phyloP scores from a whole-genome alignment of 2,329 filamentous ascomycete species.

The Hymenoscyphus albidus region DNA sequence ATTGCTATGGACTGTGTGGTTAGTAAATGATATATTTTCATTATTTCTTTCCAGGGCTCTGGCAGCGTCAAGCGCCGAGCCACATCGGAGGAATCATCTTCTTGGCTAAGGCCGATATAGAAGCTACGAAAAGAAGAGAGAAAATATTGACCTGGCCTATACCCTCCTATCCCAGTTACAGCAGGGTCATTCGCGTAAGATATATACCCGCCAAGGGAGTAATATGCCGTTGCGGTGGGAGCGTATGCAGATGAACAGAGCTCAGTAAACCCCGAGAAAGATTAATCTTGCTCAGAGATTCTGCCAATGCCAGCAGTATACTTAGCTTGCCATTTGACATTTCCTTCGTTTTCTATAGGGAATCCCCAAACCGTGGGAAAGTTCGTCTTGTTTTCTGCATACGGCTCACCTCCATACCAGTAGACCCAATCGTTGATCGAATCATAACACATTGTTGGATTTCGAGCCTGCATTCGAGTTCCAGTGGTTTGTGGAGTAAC shows the following conservation, averaged over 20 bases:
- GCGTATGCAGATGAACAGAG: neutral
- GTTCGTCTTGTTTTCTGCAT: neutral
- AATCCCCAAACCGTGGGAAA: conserved; percentile 13
- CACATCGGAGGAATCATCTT: neutral
- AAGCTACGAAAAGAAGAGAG: neutral
- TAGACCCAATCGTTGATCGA: conserved; percentile 12
- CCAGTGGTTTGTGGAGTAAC: neutral
- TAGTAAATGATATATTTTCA: neutral
- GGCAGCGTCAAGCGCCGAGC: too few species aligned
- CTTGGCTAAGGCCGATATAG: neutral
- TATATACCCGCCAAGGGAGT: conserved; percentile 4
- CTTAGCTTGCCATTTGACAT: conserved; percentile 9
- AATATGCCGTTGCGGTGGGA: conserved; percentile 4
- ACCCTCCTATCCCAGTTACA: neutral
- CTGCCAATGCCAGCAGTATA: conserved; percentile 9
- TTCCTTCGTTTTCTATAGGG: conserved; percentile 3
- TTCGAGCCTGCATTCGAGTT: conserved; percentile 2
- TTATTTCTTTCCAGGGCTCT: neutral
- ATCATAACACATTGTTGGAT: conserved; percentile 16
- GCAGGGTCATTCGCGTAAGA: neutral
- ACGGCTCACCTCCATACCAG: conserved; percentile 11
- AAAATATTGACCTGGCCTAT: neutral
- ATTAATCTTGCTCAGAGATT: neutral
- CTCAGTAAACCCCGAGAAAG: conserved; percentile 11
- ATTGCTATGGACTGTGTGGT: conserved; percentile 3